Base-by-base conservation (phyloP, 2,329 filamentous ascomycete genomes). In the Apiospora hydei region DNA sequence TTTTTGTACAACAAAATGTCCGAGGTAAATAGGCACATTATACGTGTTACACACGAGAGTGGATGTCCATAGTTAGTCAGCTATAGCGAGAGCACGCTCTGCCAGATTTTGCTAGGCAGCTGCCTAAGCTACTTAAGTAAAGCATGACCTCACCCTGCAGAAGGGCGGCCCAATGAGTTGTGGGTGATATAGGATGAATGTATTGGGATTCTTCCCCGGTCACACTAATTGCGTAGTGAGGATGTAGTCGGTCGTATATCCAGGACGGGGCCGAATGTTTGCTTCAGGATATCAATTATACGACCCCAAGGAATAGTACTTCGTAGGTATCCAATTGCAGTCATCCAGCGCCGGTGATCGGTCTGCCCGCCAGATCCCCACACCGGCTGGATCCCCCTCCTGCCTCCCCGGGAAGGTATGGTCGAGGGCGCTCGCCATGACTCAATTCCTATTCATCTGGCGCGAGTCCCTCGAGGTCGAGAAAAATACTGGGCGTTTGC, bases 291-390 rank as follows among this genome's bases (percentile, higher is more conserved):
- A 49, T n/a, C 46, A 49, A 49, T n/a, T 47, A 64, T 64, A 64
- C 57, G 21, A 34, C 57, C 53, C 21, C 57, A 2, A 64, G 57
- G n/a, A 41, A 64, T 24, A 41, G 57, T 11, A 30, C 26, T 30
- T 30, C 1, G 26, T 30, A 30, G 26, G 26, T 30, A 64, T n/a
- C 57, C 57, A 64, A 41, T 64, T 64, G 57, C 57, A 64, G 57
- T 41, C 57, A 64, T 41, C 21, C 57, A 64, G 34, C 57, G 57
- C 57, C 57, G 57, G 57, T 64, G 57, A 64, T 64, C 57, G 57
- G 57, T 64, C 57, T 64, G 57, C 57, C 57, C 34, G 57, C 18
- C 11, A 64, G 41, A 64, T 64, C 57, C 34, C 57, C 57, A 64
- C 57, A 38, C 57, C 26, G 26, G 53, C 53, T 61, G 53, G 53